phyloP scores from a whole-genome alignment of 225 moss, liverwort and hornwort genomes.

The Ulota crispa region DNA sequence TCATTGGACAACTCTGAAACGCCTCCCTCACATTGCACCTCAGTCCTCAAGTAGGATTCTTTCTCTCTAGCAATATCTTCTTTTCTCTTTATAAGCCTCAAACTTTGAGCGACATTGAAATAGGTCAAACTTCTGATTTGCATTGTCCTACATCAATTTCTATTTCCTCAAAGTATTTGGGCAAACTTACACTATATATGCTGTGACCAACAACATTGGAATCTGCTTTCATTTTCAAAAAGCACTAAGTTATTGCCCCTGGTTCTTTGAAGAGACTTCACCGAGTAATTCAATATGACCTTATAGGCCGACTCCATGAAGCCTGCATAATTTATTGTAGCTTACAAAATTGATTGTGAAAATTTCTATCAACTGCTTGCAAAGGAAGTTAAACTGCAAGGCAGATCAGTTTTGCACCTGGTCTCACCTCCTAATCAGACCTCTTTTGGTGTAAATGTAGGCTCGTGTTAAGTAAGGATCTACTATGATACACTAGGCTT shows the following conservation, averaged over 20 bases:
- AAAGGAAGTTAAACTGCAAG: not conserved
- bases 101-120: not conserved
- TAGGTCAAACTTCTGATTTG: not conserved
- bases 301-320: not conserved
- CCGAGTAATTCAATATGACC: not conserved
- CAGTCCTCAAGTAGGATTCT: constrained; percentile 66
- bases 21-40: constrained; percentile 68
- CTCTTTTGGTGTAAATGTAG: not conserved
- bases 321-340: not conserved
- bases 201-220: not conserved
- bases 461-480: not conserved
- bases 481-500: not conserved
- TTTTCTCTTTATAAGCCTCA: not conserved
- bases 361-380: constrained; percentile 1
- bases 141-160: not conserved
- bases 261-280: not conserved
- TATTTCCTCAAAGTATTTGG: not conserved
- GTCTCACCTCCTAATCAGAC: not conserved
- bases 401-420: not conserved
- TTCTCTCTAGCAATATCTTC: constrained; percentile 5
- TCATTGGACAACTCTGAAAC: constrained; percentile 71
- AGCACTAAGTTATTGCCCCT: not conserved
- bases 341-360: not conserved
- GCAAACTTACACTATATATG: not conserved
- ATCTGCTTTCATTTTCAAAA: constrained; percentile 9